Conservation (phyloP, 1,139 yeast species). For the Suhomyces anneliseae region DNA sequence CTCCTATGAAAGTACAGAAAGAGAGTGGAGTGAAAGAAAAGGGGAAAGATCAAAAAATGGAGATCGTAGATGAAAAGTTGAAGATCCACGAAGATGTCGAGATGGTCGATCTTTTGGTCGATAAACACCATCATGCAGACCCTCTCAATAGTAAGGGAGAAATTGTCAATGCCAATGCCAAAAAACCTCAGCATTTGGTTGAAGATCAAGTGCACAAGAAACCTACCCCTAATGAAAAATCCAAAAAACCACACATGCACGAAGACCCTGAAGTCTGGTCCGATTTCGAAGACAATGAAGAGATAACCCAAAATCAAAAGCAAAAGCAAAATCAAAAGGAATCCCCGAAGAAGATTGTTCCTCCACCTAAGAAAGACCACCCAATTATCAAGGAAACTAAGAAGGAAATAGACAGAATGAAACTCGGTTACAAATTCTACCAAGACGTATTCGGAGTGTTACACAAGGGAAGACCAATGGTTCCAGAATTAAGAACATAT, state of each 20-base stretch:
- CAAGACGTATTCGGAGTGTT: conserved; percentile 37
- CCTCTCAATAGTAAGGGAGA: background rate
- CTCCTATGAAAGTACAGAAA: background rate
- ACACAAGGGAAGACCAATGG: conserved; percentile 39
- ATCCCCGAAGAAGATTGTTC: background rate
- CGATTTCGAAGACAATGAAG: background rate
- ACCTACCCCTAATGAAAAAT: background rate
- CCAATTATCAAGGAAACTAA: conserved; percentile 6
- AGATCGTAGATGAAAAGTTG: background rate
- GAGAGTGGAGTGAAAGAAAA: too few relatives aligned
- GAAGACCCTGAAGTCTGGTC: background rate
- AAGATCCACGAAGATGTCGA: background rate
- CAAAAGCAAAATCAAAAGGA: background rate
- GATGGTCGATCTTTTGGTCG: background rate
- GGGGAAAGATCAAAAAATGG: background rate
- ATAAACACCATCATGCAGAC: background rate
- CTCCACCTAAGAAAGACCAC: conserved; percentile 2
- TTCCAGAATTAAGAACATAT: conserved; percentile 35
- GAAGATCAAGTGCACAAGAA: background rate
- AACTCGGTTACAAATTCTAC: conserved; percentile 25
- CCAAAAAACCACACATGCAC: background rate
- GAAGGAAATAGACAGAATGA: conserved; percentile 9
- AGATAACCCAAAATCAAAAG: background rate
- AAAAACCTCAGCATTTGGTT: background rate
- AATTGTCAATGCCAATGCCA: background rate